Base-by-base conservation (phyloP, 805 yeast genomes). In the Teunomyces cretensis region DNA sequence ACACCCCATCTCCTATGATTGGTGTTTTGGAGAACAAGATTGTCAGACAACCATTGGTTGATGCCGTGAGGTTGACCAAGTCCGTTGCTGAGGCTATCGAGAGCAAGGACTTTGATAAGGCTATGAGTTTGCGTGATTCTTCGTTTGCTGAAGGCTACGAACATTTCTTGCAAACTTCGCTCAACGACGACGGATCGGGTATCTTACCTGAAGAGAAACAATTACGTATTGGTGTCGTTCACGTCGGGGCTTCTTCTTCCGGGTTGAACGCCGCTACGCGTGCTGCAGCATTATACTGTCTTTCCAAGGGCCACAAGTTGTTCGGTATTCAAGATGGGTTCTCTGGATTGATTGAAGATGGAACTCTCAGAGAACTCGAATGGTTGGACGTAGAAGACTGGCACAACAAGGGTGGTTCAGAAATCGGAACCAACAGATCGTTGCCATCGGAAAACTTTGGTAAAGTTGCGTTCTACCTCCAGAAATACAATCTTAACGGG, bases 241-340 rank as follows among this genome's bases (percentile, higher is more conserved):
- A 86, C 54, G 83, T 86, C 48, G 94, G 94, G 54, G 92, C 94
- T 2, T 85, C 94, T 28, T 82, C 89, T 15, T 84, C 86, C 53
- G 91, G 87, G 47, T 75, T 86, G 70, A 86, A 86, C 64, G 79
- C 88, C 38, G 86, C 90, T n/a, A 83, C 83, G 3, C 74, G 84
- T 52, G 86, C 92, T 2, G 81, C 82, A 62, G 86, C 90, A 1
- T 75, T 83, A 9, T 85, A 81, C 66, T 84, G 89, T 72, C 67
- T 86, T 70, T 83, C 90, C 26, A 76, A 76, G 55, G 94, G 92
- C 43, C 92, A 86, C 66, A 78, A 68, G 44, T 81, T 85, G 30
- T 83, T 75, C 55, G 91, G 86, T 6, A 83, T 85, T 41, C 79
- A 81, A 52, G 84, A 86, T 56, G 94, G 95, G 26, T 86, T 86